Evolutionary conservation across 2,329 filamentous ascomycete species (phyloP), one percentile per base, ranked within the genome.

Genomic region (Helminthosporium solani): DNA sequence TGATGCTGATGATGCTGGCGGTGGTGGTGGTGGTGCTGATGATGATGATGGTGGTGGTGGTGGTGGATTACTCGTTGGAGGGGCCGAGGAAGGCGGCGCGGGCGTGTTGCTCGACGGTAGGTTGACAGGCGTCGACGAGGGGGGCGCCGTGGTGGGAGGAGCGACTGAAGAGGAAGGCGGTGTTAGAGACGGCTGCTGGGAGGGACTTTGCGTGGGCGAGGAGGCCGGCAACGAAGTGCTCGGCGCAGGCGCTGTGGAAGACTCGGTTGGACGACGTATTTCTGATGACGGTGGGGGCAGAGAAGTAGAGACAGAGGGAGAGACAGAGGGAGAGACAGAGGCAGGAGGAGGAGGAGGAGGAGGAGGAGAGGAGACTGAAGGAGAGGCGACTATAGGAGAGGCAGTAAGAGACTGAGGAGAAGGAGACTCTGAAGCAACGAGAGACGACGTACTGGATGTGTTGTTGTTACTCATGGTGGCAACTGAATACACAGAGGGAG

Each of bases 371-470:
- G 46, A 27, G 20, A n/a, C n/a, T n/a, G n/a, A n/a, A n/a, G n/a
- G n/a, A n/a, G 48, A 39, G 42, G 44, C 20, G 47, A 47, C 33
- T 42, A 50, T 18, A 56, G 58, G 42, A 48, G 53, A 53, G 39
- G 52, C 42, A 20, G 52, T 36, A 31, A 27, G 15, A 39, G 40
- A 20, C 33, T n/a, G n/a, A n/a, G n/a, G 38, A 19, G 28, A 31
- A 31, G 14, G 12, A 31, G 28, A 31, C 14, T 31, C 28, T 7
- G 28, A 31, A 31, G 44, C 41, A 49, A 54, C 36, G 42, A 46
- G 33, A 60, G 57, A 49, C 37, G 61, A 69, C 67, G 61, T 68
- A 70, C 67, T 61, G 49, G 59, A 49, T 53, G 64, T 59, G 46
- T 43, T 51, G 56, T 61, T 64, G 55, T 56, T 62, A 47, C 53